Percentiles rank a stretch among this genome's conserved stretches.
Conservation (phyloP, 1,284 basidiomycete genomes). For the Limonomyces culmigenus region DNA sequence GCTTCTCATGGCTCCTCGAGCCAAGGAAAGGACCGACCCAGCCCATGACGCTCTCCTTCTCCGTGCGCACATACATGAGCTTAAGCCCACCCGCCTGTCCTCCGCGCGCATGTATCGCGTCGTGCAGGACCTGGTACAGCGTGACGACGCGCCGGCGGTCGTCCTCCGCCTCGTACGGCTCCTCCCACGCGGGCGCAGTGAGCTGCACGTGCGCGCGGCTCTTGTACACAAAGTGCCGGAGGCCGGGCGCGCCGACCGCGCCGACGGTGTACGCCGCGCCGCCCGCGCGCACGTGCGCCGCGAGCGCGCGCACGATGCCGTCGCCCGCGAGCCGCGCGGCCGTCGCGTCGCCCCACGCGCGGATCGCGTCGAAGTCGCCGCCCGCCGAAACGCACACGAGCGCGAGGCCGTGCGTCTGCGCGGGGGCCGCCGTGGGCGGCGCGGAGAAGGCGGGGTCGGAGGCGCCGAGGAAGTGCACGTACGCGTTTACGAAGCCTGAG, state of each 20-base stretch:
- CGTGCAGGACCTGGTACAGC: conserved; percentile 72
- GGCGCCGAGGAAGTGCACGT: conserved; percentile 59
- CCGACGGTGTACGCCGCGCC: conserved; percentile 45
- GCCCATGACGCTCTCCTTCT: conserved; percentile 77
- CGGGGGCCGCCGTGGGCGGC: too few relatives aligned
- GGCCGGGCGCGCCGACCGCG: conserved; percentile 69
- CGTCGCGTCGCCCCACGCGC: conserved; percentile 55
- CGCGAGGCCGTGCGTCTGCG: conserved; percentile 25
- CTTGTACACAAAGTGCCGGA: conserved; percentile 93
- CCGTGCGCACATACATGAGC: conserved; percentile 71
- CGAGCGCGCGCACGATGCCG: conserved; percentile 34
- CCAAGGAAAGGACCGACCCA: conserved; percentile 41
- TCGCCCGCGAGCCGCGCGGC: conserved; percentile 49
- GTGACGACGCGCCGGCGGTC: conserved; percentile 60
- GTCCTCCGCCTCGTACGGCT: conserved; percentile 52
- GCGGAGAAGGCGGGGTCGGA: conserved; percentile 2
- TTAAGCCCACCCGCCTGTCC: conserved; percentile 62
- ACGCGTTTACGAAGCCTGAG: conserved; percentile 83
- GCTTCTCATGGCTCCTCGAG: neutral
- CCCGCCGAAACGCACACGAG: conserved; percentile 54
- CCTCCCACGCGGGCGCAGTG: conserved; percentile 69
- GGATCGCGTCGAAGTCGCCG: conserved; percentile 50
- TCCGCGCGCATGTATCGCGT: conserved; percentile 74
- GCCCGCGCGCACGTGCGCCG: conserved; percentile 27
- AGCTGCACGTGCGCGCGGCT: conserved; percentile 78